Percentiles rank a stretch among this genome's conserved stretches.
Conservation (phyloP, 805 yeast species). For the Pichia paraexigua region DNA sequence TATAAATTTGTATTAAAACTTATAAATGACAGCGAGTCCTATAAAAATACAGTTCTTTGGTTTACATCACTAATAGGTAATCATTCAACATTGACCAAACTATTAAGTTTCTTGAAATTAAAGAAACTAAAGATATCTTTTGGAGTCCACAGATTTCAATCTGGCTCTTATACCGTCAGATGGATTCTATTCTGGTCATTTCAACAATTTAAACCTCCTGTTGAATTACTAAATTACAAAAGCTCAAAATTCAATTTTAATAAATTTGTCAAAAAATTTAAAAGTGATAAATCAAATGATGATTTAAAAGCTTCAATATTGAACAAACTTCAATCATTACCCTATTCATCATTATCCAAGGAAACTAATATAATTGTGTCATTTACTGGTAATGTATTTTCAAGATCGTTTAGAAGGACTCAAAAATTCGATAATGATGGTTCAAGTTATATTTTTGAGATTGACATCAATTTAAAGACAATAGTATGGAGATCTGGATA, state of each 20-base stretch:
- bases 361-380: neutral
- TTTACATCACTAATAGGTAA: slow-evolving; percentile 13
- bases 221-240: slow-evolving; percentile 7
- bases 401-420: slow-evolving; percentile 21
- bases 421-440: neutral
- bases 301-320: neutral
- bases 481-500: slow-evolving; percentile 22
- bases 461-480: neutral
- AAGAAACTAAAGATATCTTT: slow-evolving; percentile 14
- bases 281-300: too few species aligned
- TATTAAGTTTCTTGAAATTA: neutral
- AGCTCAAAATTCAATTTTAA: neutral
- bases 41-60: slow-evolving; percentile 5
- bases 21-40: slow-evolving; percentile 9
- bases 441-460: slow-evolving; percentile 9
- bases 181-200: slow-evolving; percentile 36
- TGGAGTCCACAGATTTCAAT: slow-evolving; percentile 25
- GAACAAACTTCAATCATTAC: neutral
- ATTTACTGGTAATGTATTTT: slow-evolving; percentile 22
- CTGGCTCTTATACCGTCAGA: slow-evolving; percentile 24
- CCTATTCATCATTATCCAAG: neutral
- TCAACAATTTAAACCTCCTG: slow-evolving; percentile 11
- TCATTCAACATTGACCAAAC: slow-evolving; percentile 5
- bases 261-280: neutral
- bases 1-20: slow-evolving; percentile 27